Evolutionary conservation across 2,329 filamentous ascomycete species (phyloP), one percentile per base, ranked within the genome.

Genomic region (Diaporthe velutina): DNA sequence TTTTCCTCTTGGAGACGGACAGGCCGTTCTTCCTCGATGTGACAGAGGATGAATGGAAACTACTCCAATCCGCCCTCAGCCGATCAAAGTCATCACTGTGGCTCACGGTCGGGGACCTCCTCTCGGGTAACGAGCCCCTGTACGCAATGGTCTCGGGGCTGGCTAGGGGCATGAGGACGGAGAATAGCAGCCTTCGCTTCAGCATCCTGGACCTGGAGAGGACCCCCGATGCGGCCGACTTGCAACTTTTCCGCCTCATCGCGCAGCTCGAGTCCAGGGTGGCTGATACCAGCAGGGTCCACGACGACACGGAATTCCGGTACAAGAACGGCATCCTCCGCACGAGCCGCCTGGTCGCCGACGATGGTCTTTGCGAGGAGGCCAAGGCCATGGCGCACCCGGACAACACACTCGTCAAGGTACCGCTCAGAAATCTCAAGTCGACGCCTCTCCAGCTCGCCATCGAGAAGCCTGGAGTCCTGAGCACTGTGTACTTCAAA

Each of bases 401-500:
- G n/a, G n/a, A n/a, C n/a, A n/a, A 58, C 38, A 52, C 66, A 52
- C 61, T 74, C 19, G 67, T 40, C 22, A 57, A 52, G 50, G 30
- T 60, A 40, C 55, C 55, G 6, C 35, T 35, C 10, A 60, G 9
- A 12, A 22, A 38, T 8, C 5, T 22, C 8, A 70, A 40, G 22
- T 73, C 40, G 22, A 73, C 71, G 13, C 64, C 48, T 4, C 57
- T 67, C 6, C 57, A 71, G 40, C 70, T 71, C 9, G 60, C 73
- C 38, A 54, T 70, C 9, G 48, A 75, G 38, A 28, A 54, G 19
- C 58, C 73, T n/a, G 74, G 71, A 40, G 64, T 67, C 35, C 48
- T 75, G 28, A 71, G 73, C 70, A 73, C 57, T 54, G 70, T 75
- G 28, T 55, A 73, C 28, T 75, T 73, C 30, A 52, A 70, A 33